Evolutionary conservation across 2,329 filamentous ascomycete species (phyloP).

Genomic region (Xylaria sp.): DNA sequence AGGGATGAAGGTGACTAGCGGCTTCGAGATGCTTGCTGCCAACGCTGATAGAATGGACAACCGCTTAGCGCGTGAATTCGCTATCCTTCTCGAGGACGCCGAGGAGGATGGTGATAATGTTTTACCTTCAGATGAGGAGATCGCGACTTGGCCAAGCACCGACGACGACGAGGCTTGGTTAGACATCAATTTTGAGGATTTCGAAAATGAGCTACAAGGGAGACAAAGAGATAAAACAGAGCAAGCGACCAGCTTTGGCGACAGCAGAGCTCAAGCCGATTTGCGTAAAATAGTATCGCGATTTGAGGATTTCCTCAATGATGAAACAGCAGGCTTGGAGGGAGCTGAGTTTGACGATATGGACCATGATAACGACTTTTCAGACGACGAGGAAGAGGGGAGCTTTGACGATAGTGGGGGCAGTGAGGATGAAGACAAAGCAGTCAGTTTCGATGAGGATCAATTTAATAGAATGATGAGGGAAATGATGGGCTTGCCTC

Average conservation of each 20-base stretch:
- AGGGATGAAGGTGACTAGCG: constrained; percentile 90
- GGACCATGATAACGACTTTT: constrained; percentile 70
- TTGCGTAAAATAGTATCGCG: constrained; percentile 90
- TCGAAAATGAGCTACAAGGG: constrained; percentile 80
- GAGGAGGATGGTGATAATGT: constrained; percentile 72
- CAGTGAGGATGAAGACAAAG: constrained; percentile 76
- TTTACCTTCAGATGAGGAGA: constrained; percentile 80
- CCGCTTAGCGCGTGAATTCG: constrained; percentile 77
- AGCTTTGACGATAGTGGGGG: constrained; percentile 53
- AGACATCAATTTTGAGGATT: constrained; percentile 89
- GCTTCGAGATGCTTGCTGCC: constrained; percentile 86
- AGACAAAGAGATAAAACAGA: constrained; percentile 50
- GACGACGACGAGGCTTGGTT: constrained; percentile 91
- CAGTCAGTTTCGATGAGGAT: constrained; percentile 83
- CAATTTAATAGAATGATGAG: constrained; percentile 90
- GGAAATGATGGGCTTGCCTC: constrained; percentile 82
- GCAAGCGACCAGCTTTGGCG: constrained; percentile 65
- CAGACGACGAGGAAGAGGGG: constrained; percentile 56
- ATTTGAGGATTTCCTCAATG: constrained; percentile 92
- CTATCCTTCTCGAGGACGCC: constrained; percentile 79
- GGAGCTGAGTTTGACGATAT: constrained; percentile 80
- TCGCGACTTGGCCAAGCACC: constrained; percentile 72
- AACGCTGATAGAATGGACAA: constrained; percentile 76
- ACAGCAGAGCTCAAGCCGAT: constrained; percentile 76
- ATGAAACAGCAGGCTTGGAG: constrained; percentile 82